A percentile compares a stretch with the other conserved stretches of the same genome.
phyloP scores from a whole-genome alignment of 495 filamentous ascomycete species.

The Trichoderma parareesei region DNA sequence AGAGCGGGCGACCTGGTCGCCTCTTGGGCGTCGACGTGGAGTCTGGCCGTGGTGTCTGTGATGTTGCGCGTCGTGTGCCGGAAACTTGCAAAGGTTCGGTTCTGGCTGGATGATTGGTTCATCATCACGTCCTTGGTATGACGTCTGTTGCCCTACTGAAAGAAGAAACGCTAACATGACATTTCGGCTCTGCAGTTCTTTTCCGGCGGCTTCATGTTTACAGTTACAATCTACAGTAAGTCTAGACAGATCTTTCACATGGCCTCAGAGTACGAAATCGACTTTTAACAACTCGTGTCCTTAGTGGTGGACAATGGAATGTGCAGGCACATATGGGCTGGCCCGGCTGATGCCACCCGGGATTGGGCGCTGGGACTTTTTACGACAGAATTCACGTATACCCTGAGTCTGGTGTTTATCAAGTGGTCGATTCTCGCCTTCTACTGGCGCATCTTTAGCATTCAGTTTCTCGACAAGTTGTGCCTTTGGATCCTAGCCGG shows the following conservation, averaged over 20 bases:
- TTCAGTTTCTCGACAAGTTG: neutral
- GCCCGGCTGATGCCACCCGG: neutral
- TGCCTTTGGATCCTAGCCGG: neutral
- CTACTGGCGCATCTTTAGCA: constrained; percentile 15
- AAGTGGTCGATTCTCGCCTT: constrained; percentile 14
- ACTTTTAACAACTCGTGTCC: too few species aligned
- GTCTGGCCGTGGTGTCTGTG: neutral
- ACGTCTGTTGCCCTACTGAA: neutral
- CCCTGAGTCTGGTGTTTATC: neutral
- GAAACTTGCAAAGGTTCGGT: neutral
- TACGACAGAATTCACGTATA: constrained; percentile 11
- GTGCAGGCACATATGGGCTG: constrained; percentile 1
- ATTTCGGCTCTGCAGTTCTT: neutral
- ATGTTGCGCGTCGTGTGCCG: neutral
- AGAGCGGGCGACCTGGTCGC: neutral
- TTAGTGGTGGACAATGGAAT: neutral
- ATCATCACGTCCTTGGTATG: constrained; percentile 1
- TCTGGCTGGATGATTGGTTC: constrained; percentile 5
- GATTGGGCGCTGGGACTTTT: constrained; percentile 6
- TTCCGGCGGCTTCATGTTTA: constrained; percentile 4
- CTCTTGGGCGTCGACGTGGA: neutral
- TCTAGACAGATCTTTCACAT: neutral
- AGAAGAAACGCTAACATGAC: neutral
- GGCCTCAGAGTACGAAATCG: too few species aligned
- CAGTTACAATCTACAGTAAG: neutral